A percentile compares a stretch with the other conserved stretches of the same genome.
Evolutionary conservation across 495 filamentous ascomycete species (phyloP).

Genomic region (Penicillium daleae): DNA sequence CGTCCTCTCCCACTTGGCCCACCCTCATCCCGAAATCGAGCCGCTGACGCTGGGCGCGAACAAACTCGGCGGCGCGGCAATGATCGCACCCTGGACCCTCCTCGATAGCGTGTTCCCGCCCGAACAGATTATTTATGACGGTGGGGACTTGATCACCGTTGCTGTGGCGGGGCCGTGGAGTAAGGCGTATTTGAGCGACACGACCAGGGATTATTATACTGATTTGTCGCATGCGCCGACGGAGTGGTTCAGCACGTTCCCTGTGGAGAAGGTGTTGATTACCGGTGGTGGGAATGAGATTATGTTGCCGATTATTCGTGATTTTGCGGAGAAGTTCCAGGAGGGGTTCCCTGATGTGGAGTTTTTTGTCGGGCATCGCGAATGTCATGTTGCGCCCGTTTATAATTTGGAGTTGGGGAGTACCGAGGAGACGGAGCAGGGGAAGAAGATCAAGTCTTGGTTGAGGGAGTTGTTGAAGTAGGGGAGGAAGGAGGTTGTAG

Average conservation of each 20-base stretch:
- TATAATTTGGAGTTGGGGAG: conserved; percentile 47
- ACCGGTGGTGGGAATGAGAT: conserved; percentile 63
- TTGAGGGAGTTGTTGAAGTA: conserved; percentile 31
- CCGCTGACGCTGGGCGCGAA: conserved; percentile 20
- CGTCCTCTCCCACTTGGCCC: conserved; percentile 62
- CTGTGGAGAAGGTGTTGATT: conserved; percentile 55
- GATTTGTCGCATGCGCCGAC: conserved; percentile 53
- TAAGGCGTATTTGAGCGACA: conserved; percentile 49
- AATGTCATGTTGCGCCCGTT: conserved; percentile 50
- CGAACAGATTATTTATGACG: conserved; percentile 47
- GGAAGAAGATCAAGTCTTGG: conserved; percentile 39
- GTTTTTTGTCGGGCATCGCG: conserved; percentile 40
- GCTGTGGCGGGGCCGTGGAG: conserved; percentile 50
- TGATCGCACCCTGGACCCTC: conserved; percentile 62
- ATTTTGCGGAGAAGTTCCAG: conserved; percentile 49
- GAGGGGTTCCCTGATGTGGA: conserved; percentile 40
- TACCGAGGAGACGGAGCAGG: conserved; percentile 44
- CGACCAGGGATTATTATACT: conserved; percentile 57
- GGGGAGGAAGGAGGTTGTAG: neutral
- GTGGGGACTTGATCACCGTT: conserved; percentile 55
- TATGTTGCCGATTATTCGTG: conserved; percentile 59
- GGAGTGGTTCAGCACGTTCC: conserved; percentile 56
- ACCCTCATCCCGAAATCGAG: conserved; percentile 59
- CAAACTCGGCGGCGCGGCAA: conserved; percentile 50
- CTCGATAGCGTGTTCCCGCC: conserved; percentile 49